Evolutionary conservation across 176 grass and related monocot species (phyloP).

Genomic region (Avena eriantha): DNA sequence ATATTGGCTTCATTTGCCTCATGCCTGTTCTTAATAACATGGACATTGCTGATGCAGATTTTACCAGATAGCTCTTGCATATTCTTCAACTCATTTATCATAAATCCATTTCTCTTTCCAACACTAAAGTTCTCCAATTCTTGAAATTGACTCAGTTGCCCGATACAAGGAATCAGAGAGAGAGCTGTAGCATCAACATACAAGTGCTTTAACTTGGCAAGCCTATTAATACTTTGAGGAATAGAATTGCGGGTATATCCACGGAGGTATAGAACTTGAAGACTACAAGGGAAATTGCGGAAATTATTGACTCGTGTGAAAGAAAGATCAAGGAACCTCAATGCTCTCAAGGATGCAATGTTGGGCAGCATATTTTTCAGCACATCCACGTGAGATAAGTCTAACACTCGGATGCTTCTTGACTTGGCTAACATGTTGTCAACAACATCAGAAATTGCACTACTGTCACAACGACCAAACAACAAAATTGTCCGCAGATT

Average conservation of each 20-base stretch:
- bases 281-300: not conserved
- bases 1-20: conserved; percentile 31
- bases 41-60: conserved; percentile 36
- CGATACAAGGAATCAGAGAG: conserved; percentile 35
- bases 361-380: not conserved
- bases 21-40: conserved; percentile 39
- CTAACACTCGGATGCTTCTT: conserved; percentile 15
- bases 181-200: conserved; percentile 16
- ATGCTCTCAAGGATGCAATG: not conserved
- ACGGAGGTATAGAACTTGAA: conserved; percentile 2
- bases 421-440: conserved; percentile 9
- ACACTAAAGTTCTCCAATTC: conserved; percentile 26
- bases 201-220: conserved; percentile 42
- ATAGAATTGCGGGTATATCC: not conserved
- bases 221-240: conserved; percentile 37
- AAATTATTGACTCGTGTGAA: not conserved
- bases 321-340: conserved; percentile 19
- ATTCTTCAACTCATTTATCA: conserved; percentile 51
- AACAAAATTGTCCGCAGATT: conserved; percentile 14
- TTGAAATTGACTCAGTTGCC: conserved; percentile 50
- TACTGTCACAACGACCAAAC: not conserved
- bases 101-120: conserved; percentile 30
- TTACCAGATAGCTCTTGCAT: conserved; percentile 43
- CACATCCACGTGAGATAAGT: not conserved
- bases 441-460: not conserved